Base-by-base conservation (phyloP, 306 rosid genomes). In the Pterocarpus macrocarpus region DNA sequence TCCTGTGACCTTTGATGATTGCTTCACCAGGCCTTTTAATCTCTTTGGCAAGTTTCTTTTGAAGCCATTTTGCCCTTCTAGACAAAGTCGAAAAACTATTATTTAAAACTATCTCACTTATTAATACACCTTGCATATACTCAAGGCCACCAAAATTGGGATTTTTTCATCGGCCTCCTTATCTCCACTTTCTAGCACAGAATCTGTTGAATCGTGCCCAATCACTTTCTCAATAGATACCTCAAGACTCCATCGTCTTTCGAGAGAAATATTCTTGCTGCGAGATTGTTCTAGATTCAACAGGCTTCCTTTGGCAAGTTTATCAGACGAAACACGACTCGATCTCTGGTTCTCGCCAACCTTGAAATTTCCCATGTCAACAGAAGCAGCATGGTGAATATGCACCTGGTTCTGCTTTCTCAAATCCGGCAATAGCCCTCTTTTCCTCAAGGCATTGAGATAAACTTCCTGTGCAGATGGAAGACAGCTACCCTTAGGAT, bases 211-310 rank as follows among this genome's bases (percentile, higher is more conserved):
- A 78, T 89, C 94, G 68, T 85, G 88, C 33, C 89, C 97, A 75
- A 95, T 87, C 36, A 90, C 92, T 84, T 93, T 92, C 85, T 95
- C 99, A 65, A 95, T 91, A 49, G 99, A 88, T 44, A 89, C 98
- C 90, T 95, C 99, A 49, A 95, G 97, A 85, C 99, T 95, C 99
- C 99, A 95, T 50, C 99, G 97, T 88, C 99, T 89, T 84, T 95
- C 97, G 32, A 95, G 89, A 80, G 97, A 89, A 84, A 95, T 86
- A 81, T 95, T 95, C 90, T 84, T 90, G 72, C 77, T 68, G 66
- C 85, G 91, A 41, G 94, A 89, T 32, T 93, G 99, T 49, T 95
- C 97, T 72, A 95, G 83, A 85, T 93, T 91, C 84, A 95, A 56
- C 77, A 95, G 72, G 87, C 59, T 93, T 57, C 96, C 89, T 76